Evolutionary conservation across 1,139 yeast species (phyloP), one percentile per base, ranked within the genome.

Genomic region (Diutina ranongensis): DNA sequence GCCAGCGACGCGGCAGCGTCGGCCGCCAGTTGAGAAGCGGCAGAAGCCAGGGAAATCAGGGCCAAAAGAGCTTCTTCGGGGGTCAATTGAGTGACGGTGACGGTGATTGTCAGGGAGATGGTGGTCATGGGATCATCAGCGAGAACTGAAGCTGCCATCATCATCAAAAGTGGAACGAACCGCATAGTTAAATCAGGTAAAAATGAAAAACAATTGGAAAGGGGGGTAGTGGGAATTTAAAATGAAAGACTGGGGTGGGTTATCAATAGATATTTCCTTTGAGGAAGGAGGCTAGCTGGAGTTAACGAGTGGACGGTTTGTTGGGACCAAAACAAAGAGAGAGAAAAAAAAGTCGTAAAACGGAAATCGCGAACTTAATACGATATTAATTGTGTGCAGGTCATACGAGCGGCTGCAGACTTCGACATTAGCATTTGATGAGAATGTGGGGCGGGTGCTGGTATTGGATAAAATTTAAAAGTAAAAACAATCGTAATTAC

Each of bases 201-300:
- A n/a, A 21, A 15, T 18, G 15, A n/a, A n/a, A n/a, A n/a, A n/a
- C n/a, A n/a, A n/a, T n/a, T n/a, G n/a, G n/a, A n/a, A 25, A 19
- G 19, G 38, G n/a, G 25, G 16, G n/a, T n/a, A 18, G 19, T 21
- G n/a, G n/a, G 5, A 12, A n/a, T 20, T n/a, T 5, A 9, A 38
- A 38, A 38, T 20, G 42, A 38, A 38, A 22, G 42, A 38, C 42
- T 38, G 31, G 42, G 42, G 42, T 38, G 42, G 15, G 42, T 22
- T n/a, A n/a, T 35, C 22, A 22, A 13, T 10, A 19, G 28, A 20
- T 20, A 22, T 15, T 12, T 13, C 5, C n/a, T 4, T 10, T 9
- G n/a, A 18, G 28, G n/a, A 18, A 18, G 9, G 12, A 13, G n/a
- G 20, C 4, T 31, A 4, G 13, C 15, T 9, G 15, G 34, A n/a